Base-by-base conservation (phyloP, 805 yeast species). In the Starmera caribaea region DNA sequence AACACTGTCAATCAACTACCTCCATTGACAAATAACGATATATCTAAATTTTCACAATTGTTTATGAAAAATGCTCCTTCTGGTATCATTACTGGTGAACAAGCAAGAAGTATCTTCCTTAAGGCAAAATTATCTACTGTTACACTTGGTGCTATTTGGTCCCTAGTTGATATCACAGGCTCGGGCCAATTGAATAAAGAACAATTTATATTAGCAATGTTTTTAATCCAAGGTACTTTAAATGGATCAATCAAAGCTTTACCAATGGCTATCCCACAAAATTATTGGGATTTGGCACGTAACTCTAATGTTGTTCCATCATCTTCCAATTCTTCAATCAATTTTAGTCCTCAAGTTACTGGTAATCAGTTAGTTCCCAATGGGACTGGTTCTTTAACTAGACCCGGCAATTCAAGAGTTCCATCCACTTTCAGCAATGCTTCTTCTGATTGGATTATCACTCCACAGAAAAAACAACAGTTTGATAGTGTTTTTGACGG, bases 151-250 rank as follows among this genome's bases (percentile, higher is more conserved):
- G 82, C 80, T 55, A 80, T 92, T 43, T 92, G 98, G 98, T 73
- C 73, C 39, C 67, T 90, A 41, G 92, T 84, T 34, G 98, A 92
- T 57, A 76, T 78, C 44, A 72, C 73, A 39, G 79, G 79, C 49
- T 62, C 73, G 2, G 98, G 98, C 5, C 68, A 74, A 41, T 73
- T 92, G 50, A 69, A 74, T 41, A 74, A 79, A 54, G 71, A 79
- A 13, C 89, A 86, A 56, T 92, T 92, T 51, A 75, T 86, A 35
- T 74, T 90, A 51, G 97, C 97, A 8, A 90, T 92, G 98, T 95
- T 85, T 61, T 70, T 92, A 55, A 86, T 92, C 46, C 97, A 90
- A 59, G 79, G 87, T 48, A 65, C 81, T 28, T 67, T 87, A 52
- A 74, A 76, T 51, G 84, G 87, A 32, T 50, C 75, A 3, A 61